A percentile compares a stretch with the other conserved stretches of the same genome.
phyloP scores from a whole-genome alignment of 179 eudicot species.

The Dionaea muscipula region DNA sequence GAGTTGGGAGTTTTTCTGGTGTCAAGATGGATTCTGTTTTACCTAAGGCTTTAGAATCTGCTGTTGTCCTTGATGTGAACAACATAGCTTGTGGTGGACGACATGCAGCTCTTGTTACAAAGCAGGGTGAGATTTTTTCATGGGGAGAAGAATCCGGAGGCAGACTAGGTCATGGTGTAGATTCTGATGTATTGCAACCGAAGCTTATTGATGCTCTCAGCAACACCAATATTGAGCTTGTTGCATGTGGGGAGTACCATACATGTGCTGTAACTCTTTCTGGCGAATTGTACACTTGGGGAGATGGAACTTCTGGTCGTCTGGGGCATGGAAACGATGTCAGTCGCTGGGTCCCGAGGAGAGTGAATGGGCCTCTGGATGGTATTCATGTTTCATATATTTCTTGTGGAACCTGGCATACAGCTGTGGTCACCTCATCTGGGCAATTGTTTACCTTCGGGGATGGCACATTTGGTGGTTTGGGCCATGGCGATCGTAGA shows the following conservation, averaged over 20 bases:
- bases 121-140: conserved; percentile 91
- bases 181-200: conserved; percentile 80
- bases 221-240: conserved; percentile 78
- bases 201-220: conserved; percentile 81
- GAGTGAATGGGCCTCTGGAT: conserved; percentile 86
- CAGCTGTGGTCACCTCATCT: conserved; percentile 94
- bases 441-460: conserved; percentile 95
- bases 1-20: conserved; percentile 37
- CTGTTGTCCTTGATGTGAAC: conserved; percentile 92
- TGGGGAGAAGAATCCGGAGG: conserved; percentile 97
- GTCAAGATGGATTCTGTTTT: conserved; percentile 65
- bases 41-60: conserved; percentile 90
- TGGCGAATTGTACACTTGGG: conserved; percentile 97
- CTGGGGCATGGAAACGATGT: conserved; percentile 96
- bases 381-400: conserved; percentile 93
- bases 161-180: conserved; percentile 96
- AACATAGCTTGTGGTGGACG: conserved; percentile 90
- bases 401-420: conserved; percentile 98
- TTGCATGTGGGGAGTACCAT: conserved; percentile 92
- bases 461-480: conserved; percentile 94
- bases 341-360: conserved; percentile 89
- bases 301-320: conserved; percentile 70
- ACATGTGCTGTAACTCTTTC: conserved; percentile 94
- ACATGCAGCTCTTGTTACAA: conserved; percentile 87
- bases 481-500: conserved; percentile 87